Evolutionary conservation across 2,329 filamentous ascomycete genomes (phyloP), one percentile per base, ranked within the genome.

Genomic region (Scytalidium sp.): DNA sequence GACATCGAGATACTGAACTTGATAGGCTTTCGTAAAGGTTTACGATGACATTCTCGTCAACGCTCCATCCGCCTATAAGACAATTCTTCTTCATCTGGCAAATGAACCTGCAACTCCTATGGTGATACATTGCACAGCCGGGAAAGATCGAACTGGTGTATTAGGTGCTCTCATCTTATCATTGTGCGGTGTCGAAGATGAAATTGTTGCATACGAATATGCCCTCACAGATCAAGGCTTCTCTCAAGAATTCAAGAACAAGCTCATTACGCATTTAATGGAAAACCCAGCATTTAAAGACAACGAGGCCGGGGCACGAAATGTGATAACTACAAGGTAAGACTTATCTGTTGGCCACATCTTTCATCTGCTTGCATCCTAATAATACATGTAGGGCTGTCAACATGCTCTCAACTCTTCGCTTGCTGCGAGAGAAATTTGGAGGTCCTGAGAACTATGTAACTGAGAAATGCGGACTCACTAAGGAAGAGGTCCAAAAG

Each of bases 111-210:
- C 68, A 2, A 65, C 70, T 3, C 81, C 84, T 7, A 67, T 86
- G 9, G 70, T 90, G 6, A 71, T 90, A 7, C 87, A 92, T 62
- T 91, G 88, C 66, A 88, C 86, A 0, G 86, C 85, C 0, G 88
- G 88, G 11, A 92, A 92, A 67, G 88, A 92, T 64, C 76, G 88
- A 41, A 91, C 88, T 0, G 88, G 88, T 2, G 76, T 91, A 3
- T 69, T 90, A 41, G 79, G 81, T 44, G 87, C 85, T 3, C 59
- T 92, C 39, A 64, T 91, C 8, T 72, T 90, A 36, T 69, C 78
- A 21, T 72, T 90, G 22, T 82, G 82, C 8, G 83, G 83, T 3
- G 82, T 88, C 0, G 66, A 74, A 1, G 75, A 83, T 55, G 71
- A 79, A 27, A 63, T 68, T 3, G 75, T 88, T n/a, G 85, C 84